phyloP scores from a whole-genome alignment of 2,329 filamentous ascomycete species.

The Graphilbum fragrans region DNA sequence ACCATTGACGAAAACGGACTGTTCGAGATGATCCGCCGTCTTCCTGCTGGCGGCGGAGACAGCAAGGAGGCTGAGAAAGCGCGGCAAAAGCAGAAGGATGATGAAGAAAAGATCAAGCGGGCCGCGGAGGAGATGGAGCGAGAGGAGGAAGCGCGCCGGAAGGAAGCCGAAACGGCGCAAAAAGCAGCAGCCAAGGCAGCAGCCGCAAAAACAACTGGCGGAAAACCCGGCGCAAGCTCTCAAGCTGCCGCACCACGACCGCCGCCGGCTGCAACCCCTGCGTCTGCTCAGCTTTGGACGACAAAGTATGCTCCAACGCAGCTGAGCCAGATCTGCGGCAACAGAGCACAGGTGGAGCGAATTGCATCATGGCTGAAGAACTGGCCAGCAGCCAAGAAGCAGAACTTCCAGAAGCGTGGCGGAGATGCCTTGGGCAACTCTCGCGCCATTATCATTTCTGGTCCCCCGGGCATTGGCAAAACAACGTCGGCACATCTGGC shows the following conservation, averaged over 20 bases:
- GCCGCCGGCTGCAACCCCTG: slow-evolving; percentile 26
- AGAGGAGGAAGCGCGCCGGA: slow-evolving; percentile 54
- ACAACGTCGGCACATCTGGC: slow-evolving; percentile 93
- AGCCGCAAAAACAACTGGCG: background rate
- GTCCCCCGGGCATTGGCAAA: slow-evolving; percentile 92
- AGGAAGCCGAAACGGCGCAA: slow-evolving; percentile 40
- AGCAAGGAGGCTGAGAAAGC: slow-evolving; percentile 80
- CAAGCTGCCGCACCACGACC: slow-evolving; percentile 14
- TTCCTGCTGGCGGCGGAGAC: slow-evolving; percentile 78
- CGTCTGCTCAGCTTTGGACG: slow-evolving; percentile 62
- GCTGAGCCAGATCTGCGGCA: slow-evolving; percentile 84
- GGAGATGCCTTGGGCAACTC: slow-evolving; percentile 73
- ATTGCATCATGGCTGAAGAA: slow-evolving; percentile 77
- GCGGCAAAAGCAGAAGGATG: slow-evolving; percentile 71
- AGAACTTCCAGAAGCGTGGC: slow-evolving; percentile 70
- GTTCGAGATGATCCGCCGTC: slow-evolving; percentile 67
- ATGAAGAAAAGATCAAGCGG: slow-evolving; percentile 70
- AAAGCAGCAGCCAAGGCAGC: slow-evolving; percentile 27
- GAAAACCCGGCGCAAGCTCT: background rate
- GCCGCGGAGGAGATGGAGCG: slow-evolving; percentile 77
- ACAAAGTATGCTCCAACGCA: slow-evolving; percentile 86
- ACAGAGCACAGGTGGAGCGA: slow-evolving; percentile 81
- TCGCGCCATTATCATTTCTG: slow-evolving; percentile 88
- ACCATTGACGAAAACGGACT: slow-evolving; percentile 91
- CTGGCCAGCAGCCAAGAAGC: slow-evolving; percentile 69